phyloP scores from a whole-genome alignment of 192 early-diverging fungal species.

The Backusella westeae region DNA sequence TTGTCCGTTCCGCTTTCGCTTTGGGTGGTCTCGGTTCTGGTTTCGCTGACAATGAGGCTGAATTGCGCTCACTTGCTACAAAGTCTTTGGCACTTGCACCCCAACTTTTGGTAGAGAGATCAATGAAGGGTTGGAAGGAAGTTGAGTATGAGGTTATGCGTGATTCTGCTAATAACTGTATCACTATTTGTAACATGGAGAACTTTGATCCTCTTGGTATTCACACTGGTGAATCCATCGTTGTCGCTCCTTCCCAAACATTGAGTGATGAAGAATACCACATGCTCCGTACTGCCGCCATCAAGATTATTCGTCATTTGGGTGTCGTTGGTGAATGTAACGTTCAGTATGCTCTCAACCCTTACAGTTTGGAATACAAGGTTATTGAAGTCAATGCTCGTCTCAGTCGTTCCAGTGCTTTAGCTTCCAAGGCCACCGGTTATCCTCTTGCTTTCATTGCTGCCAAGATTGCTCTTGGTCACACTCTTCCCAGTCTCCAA shows the following conservation, averaged over 20 bases:
- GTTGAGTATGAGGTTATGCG: constrained; percentile 99
- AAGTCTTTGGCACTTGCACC: constrained; percentile 86
- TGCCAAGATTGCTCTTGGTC: constrained; percentile 94
- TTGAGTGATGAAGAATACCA: constrained; percentile 94
- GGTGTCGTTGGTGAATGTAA: constrained; percentile 99
- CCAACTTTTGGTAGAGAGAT: constrained; percentile 92
- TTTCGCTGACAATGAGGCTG: constrained; percentile 75
- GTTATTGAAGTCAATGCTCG: constrained; percentile 99
- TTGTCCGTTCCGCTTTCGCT: constrained; percentile 91
- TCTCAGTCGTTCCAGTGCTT: constrained; percentile 79
- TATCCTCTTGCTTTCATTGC: constrained; percentile 98
- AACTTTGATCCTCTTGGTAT: constrained; percentile 99
- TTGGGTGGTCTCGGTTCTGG: constrained; percentile 98
- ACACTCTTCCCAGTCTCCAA: constrained; percentile 79
- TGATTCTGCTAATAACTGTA: constrained; percentile 96
- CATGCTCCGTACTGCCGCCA: constrained; percentile 92
- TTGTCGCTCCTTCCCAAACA: constrained; percentile 97
- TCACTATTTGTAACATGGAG: constrained; percentile 99
- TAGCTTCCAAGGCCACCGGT: constrained; percentile 97
- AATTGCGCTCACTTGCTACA: constrained; percentile 76
- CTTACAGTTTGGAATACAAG: constrained; percentile 80
- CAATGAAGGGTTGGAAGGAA: constrained; percentile 99
- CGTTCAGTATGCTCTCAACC: constrained; percentile 96
- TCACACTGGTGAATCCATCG: constrained; percentile 99
- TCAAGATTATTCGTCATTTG: constrained; percentile 94